Base-by-base conservation (phyloP, 441 rosid genomes). In the Gossypium schwendimanii region DNA sequence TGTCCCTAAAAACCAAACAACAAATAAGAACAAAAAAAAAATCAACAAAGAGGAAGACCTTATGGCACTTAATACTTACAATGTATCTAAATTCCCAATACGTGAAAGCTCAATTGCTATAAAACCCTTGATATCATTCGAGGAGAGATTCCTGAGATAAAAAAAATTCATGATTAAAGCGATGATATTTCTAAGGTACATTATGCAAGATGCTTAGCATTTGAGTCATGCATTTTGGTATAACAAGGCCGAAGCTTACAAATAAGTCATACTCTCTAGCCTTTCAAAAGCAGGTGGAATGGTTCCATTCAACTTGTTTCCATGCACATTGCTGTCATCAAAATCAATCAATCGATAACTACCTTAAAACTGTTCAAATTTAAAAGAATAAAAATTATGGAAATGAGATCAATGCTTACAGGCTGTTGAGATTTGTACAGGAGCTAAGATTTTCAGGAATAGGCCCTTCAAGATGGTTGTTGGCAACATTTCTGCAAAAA, bases 21-120 rank as follows among this genome's bases (percentile, higher is more conserved):
- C 14, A 65, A 12, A 62, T n/a, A 69, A n/a, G 6, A 70, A 18
- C 49, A 17, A 14, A 47, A 77, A 14, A 47, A 77, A n/a, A 11
- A 69, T 8, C 52, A 69, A 21, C 52, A 14, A 28, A 72, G 21
- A 39, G 4, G 41, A 60, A 77, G 54, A 26, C 47, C 20, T 59
- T 41, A 39, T 45, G 28, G 69, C 24, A 68, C 12, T 31, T 41
- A 45, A 60, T 60, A 69, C 98, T 90, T 83, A 94, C 98, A 94
- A 71, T 21, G 87, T 87, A 74, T 94, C 98, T 77, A 94, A 84
- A 82, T 92, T 92, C 50, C 98, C 97, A n/a, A 94, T 92, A 20
- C 89, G 88, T 59, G 98, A 94, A 24, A 94, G 84, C 87, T 92
- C 97, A 47, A 94, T 82, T 0, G 98, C 97, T 69, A 94, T 84